Evolutionary conservation across 768 basidiomycete species (phyloP).

Genomic region (Antrodiella citrinella): DNA sequence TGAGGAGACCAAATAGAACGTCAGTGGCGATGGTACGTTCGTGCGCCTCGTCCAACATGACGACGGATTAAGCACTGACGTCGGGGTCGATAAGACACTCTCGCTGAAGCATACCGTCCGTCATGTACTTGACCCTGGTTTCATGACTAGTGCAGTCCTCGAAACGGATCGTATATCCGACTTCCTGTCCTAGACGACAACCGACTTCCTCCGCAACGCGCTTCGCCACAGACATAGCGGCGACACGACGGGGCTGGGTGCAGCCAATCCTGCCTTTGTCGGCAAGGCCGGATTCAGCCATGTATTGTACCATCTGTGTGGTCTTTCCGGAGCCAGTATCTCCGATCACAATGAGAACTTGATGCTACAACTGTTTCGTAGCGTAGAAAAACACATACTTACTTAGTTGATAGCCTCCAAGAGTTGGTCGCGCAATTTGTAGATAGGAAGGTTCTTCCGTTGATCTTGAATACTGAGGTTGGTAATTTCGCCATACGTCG

Average conservation of each 20-base stretch:
- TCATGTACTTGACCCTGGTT: constrained; percentile 99
- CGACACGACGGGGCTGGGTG: constrained; percentile 98
- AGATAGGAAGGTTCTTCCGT: constrained; percentile 84
- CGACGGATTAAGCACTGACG: constrained; percentile 83
- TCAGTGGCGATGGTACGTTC: constrained; percentile 99
- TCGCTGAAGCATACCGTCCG: constrained; percentile 97
- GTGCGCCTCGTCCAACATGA: constrained; percentile 99
- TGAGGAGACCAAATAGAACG: constrained; percentile 91
- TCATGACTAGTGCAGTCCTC: constrained; percentile 99
- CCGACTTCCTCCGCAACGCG: constrained; percentile 98
- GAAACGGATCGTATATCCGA: constrained; percentile 98
- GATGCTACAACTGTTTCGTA: constrained; percentile 50
- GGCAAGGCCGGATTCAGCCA: constrained; percentile 90
- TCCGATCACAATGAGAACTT: constrained; percentile 95
- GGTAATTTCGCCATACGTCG: constrained; percentile 92
- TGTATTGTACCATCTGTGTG: constrained; percentile 98
- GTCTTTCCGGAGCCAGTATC: constrained; percentile 99
- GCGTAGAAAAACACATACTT: constrained; percentile 22
- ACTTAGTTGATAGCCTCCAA: constrained; percentile 88
- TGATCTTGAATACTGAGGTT: constrained; percentile 89
- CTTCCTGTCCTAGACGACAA: constrained; percentile 93
- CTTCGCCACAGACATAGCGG: constrained; percentile 98
- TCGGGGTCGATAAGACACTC: constrained; percentile 96
- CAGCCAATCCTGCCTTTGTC: constrained; percentile 91
- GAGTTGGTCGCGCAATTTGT: constrained; percentile 85